Evolutionary conservation across 208 protist species (phyloP).

Genomic region (Angomonas desouzai): DNA sequence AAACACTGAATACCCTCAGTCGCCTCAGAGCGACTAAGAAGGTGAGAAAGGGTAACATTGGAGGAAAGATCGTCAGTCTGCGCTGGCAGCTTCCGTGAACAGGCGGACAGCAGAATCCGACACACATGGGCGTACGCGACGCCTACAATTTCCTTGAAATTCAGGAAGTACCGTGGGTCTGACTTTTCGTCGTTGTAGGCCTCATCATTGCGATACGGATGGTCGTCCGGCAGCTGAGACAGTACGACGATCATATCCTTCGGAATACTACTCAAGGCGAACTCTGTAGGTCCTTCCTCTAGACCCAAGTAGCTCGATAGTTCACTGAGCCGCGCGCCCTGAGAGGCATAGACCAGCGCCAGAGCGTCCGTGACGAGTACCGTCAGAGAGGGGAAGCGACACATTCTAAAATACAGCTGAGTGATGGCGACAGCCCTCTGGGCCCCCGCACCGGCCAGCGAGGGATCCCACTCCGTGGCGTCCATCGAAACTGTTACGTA

Average conservation of each 20-base stretch:
- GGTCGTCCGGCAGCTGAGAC: constrained; percentile 4
- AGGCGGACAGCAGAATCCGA: constrained; percentile 62
- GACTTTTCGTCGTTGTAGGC: constrained; percentile 4
- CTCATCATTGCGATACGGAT: background rate
- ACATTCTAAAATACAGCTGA: constrained; percentile 83
- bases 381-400: constrained; percentile 44
- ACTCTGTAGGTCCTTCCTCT: constrained; percentile 34
- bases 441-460: constrained; percentile 67
- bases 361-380: constrained; percentile 71
- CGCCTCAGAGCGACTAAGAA: constrained; percentile 28
- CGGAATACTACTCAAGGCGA: constrained; percentile 57
- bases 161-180: constrained; percentile 51
- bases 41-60: constrained; percentile 30
- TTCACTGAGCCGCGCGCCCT: constrained; percentile 62
- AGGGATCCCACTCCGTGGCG: constrained; percentile 39
- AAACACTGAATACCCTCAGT: constrained; percentile 54
- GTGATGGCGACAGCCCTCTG: constrained; percentile 52
- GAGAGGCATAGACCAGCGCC: constrained; percentile 58
- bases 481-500: background rate
- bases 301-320: constrained; percentile 68
- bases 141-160: constrained; percentile 68
- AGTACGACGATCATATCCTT: constrained; percentile 62
- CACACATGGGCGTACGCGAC: constrained; percentile 73
- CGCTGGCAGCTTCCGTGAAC: constrained; percentile 30
- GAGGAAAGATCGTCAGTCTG: background rate